Base-by-base conservation (phyloP, 2,329 filamentous ascomycete species). In the Ceratocystis colombiana region DNA sequence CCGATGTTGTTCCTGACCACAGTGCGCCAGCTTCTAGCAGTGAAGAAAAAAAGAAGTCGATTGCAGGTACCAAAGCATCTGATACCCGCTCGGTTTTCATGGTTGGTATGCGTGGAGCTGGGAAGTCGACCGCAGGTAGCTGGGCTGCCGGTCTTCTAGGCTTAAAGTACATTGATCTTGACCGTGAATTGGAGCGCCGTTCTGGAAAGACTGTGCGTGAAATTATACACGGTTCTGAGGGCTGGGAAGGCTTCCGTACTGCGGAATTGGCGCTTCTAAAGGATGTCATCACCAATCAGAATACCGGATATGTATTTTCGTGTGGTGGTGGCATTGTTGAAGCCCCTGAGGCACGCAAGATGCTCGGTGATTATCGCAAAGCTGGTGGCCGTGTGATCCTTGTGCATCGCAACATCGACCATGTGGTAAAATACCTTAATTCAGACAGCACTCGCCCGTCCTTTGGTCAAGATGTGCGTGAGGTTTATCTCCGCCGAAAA, bases 241-340 rank as follows among this genome's bases (percentile, higher is more conserved):
- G 94, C 62, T 99, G 94, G 94, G 88, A 90, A 67, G 88, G 86
- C 0, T 99, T 99, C 78, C 84, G 94, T 64, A 80, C 83, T 30
- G 86, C 88, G 25, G 94, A 99, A 74, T 76, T 93, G 7, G 82
- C 83, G 2, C 79, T 96, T 5, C 79, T 99, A 5, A 82, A 84
- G 69, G 84, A 86, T 53, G 83, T 89, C 33, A 84, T 96, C 73
- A 83, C 84, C 65, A 89, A 92, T 66, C 88, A 89, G 71, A 79
- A 88, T 1, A 83, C 81, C 1, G 88, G 88, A 3, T 80, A 96
- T 72, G 83, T 99, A 69, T 91, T 99, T 73, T 94, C 94, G 0
- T 97, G 93, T 70, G 94, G 94, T 64, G 94, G 94, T 55, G 94
- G 94, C 37, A 84, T 99, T 37, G 92, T 99, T 10, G 94, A 99